Base-by-base conservation (phyloP, 2,329 filamentous ascomycete species). In the Microascus cirrosus region DNA sequence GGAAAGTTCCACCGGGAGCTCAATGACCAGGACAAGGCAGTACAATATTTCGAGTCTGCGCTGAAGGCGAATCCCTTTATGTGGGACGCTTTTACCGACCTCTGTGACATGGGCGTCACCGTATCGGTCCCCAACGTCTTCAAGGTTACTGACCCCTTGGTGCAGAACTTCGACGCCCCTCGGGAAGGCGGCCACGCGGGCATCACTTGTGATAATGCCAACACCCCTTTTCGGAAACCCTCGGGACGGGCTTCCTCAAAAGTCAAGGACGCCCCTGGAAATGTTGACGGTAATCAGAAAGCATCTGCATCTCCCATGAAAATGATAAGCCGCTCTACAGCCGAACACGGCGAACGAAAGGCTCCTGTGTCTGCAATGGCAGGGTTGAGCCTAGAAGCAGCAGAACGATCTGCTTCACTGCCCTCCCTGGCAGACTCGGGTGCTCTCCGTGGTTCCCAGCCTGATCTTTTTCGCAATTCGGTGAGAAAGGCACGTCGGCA, bases 1-100 rank as follows among this genome's bases (percentile, higher is more conserved):
- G 94, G 90, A 28, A 96, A 95, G 72, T 77, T 99, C 32, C 93
- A 91, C 74, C 84, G 87, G 54, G 89, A 83, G 2, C 86, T 94
- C 65, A 88, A 96, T 64, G 81, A 89, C 65, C 88, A 88, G 66
- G 87, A 87, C 64, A 91, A 89, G 70, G 92, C 94, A 8, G 84
- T 93, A 18, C 82, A 88, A 63, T 90, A 84, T 69, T 97, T 94
- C 68, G 90, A 95, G 63, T 90, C 95, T 60, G 84, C 92, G 6
- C 75, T 99, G 65, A 95, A 92, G 72, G 71, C 85, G 58, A 99
- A 97, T 66, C 92, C 94, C 1, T 93, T 97, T 71, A 94, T 96
- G 82, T 99, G 94, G 94, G 94, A 99, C 76, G 92, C 93, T 0
- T 97, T 97, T 66, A 85, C 86, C 24, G 87, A 84, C 18, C 79